Base-by-base conservation (phyloP, 768 basidiomycete genomes). In the Russula sp. region DNA sequence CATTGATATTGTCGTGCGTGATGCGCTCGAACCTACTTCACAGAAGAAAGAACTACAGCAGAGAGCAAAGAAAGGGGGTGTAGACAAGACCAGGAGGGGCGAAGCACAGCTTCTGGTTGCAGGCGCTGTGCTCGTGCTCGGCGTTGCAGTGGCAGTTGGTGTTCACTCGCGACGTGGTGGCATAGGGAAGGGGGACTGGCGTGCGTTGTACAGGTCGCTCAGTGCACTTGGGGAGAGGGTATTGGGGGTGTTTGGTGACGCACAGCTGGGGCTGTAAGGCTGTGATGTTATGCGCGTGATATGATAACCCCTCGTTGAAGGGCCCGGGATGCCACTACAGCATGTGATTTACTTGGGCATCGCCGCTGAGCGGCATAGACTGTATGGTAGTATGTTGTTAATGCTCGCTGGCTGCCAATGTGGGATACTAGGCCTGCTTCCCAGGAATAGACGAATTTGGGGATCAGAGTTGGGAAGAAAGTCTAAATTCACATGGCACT, bases 71-170 rank as follows among this genome's bases (percentile, higher is more conserved):
- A 65, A 51, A 56, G 62, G 43, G 42, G 38, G 46, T 29, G 51
- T 14, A 18, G 34, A 3, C 43, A 56, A 38, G 45, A 16, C 25
- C 36, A 46, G 39, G 47, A 54, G 43, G 65, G 60, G 64, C 45
- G 59, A 68, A 67, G 69, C 68, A 66, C 73, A 64, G 55, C 65
- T 62, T 68, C 64, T 88, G 70, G 74, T 88, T 35, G 81, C 83
- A 18, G 84, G 87, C 25, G 86, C 86, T 22, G 79, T 89, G 35
- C 70, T 90, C 32, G 82, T 87, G 13, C 75, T 90, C 6, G 86
- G 86, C 13, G 81, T 88, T 22, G 88, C 87, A 9, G 75, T 91
- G 70, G 86, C 86, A 3, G 84, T 83, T 38, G 66, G 70, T 25
- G 43, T 66, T 29, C 52, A 47, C 42, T 56, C 56, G 38, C 39